Evolutionary conservation across 768 basidiomycete genomes (phyloP).

Genomic region (Gyrodon lividus): DNA sequence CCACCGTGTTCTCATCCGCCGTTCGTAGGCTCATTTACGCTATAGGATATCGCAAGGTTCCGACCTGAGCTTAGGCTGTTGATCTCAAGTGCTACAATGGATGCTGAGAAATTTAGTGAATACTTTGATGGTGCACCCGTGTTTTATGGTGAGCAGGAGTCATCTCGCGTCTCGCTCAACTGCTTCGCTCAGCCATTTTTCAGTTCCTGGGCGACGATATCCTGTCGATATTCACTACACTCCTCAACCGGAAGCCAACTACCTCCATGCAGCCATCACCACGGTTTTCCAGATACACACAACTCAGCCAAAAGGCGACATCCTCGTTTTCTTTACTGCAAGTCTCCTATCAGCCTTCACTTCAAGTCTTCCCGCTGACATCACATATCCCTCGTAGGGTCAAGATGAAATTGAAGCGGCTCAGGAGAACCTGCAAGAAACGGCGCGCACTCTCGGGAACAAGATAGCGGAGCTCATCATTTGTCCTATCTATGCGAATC

Average conservation of each 20-base stretch:
- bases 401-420: slow-evolving; percentile 99
- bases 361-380: not conserved
- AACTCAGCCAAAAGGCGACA: slow-evolving; percentile 96
- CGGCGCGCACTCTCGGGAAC: slow-evolving; percentile 90
- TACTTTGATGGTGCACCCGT: slow-evolving; percentile 97
- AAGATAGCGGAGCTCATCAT: slow-evolving; percentile 93
- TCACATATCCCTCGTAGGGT: slow-evolving; percentile 45
- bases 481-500: slow-evolving; percentile 97
- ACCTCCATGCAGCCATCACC: slow-evolving; percentile 96
- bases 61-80: slow-evolving; percentile 90
- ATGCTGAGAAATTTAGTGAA: slow-evolving; percentile 96
- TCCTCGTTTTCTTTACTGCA: slow-evolving; percentile 95
- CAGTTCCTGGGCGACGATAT: slow-evolving; percentile 95
- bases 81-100: slow-evolving; percentile 96
- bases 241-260: slow-evolving; percentile 98
- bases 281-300: slow-evolving; percentile 99
- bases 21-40: slow-evolving; percentile 23
- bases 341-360: slow-evolving; percentile 22
- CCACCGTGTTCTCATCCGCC: not conserved
- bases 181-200: slow-evolving; percentile 7
- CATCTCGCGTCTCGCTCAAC: not conserved
- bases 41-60: slow-evolving; percentile 92
- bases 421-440: slow-evolving; percentile 94
- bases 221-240: slow-evolving; percentile 99
- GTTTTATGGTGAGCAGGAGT: slow-evolving; percentile 69